Conservation (phyloP, 345 rosid genomes). For the Hibiscus trionum region DNA sequence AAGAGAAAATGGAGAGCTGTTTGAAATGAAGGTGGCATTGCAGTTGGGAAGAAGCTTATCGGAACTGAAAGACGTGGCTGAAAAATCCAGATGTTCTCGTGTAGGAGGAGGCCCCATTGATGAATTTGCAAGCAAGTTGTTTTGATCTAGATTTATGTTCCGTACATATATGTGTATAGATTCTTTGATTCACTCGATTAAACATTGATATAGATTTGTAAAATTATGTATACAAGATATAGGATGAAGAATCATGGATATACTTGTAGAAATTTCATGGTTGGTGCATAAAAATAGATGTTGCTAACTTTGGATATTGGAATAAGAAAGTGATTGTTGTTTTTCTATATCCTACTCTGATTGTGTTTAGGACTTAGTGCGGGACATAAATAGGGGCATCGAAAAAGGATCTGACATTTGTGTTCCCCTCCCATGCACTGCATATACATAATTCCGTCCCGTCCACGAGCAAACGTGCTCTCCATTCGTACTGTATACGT, state of each 20-base stretch:
- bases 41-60: constrained; percentile 33
- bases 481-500: too few species aligned
- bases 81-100: constrained; percentile 8
- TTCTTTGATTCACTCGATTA: not conserved
- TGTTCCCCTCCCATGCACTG: too few species aligned
- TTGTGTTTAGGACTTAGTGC: too few species aligned
- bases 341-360: too few species aligned
- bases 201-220: not conserved
- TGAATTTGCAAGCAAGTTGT: constrained; percentile 49
- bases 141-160: constrained; percentile 13
- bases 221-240: not conserved
- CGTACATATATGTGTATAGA: not conserved
- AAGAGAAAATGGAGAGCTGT: constrained; percentile 39
- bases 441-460: too few species aligned
- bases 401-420: too few species aligned
- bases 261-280: not conserved
- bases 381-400: too few species aligned
- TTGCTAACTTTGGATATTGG: not conserved
- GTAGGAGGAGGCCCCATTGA: constrained; percentile 10
- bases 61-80: constrained; percentile 27
- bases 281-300: constrained; percentile 11
- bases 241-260: not conserved
- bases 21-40: constrained; percentile 33
- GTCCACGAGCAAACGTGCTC: too few species aligned
- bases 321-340: not conserved